Base-by-base conservation (phyloP, 768 basidiomycete species). In the Suillus lakei region DNA sequence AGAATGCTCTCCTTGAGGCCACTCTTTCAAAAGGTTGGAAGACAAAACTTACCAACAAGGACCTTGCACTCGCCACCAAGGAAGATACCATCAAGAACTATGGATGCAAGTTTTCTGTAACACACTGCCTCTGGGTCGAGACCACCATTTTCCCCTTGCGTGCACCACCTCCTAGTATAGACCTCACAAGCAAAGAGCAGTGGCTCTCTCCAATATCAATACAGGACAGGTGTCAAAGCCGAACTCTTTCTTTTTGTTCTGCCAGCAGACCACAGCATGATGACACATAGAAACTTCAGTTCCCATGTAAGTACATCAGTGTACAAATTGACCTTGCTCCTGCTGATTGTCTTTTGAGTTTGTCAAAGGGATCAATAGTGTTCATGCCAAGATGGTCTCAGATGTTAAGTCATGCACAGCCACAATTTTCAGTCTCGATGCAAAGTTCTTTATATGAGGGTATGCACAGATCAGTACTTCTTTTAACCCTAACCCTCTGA, bases 201-300 rank as follows among this genome's bases (percentile, higher is more conserved):
- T 66, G 65, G 65, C 23, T 55, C 16, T 66, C 65, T 21, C 51
- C 41, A 5, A 60, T 55, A 7, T 21, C 54, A 16, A 63, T 62
- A 3, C 53, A 66, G 26, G 61, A 66, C 30, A n/a, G 62, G 53
- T 8, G 10, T 63, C 8, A 66, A 62, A 62, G 41, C 65, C 10
- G 61, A 66, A 6, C 21, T 66, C 13, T 66, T 62, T 53, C 26
- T 1, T 39, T 46, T 66, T 4, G 5, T 63, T 61, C 41, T 63
- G 18, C 65, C 65, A 8, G 23, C 7, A 4, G 36, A 53, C 46
- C 32, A 30, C 4, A 5, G 16, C 28, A n/a, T 62, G 30, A 66
- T 66, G 61, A 53, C 50, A 1, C 21, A 62, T 32, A 36, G 26
- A 15, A 44, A 21, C 34, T 66, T 66, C 30, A 10, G 61, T n/a